phyloP scores from a whole-genome alignment of 1,139 yeast species.

The Ogataea hybrid region DNA sequence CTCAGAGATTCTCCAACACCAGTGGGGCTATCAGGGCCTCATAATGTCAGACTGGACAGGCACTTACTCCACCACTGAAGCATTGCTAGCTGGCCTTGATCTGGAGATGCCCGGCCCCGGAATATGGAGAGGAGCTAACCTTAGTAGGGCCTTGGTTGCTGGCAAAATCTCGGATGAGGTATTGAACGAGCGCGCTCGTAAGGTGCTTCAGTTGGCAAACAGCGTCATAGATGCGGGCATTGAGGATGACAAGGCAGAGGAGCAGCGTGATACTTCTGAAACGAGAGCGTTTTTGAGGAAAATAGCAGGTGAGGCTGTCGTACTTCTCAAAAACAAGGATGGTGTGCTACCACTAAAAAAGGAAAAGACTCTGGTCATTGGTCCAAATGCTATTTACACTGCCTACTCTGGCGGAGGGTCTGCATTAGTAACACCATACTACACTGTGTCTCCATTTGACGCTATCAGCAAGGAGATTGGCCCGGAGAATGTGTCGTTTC shows the following conservation, averaged over 20 bases:
- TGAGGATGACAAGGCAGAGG: conserved; percentile 38
- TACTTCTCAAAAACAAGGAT: conserved; percentile 46
- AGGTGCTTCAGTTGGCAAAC: conserved; percentile 46
- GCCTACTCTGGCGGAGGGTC: conserved; percentile 51
- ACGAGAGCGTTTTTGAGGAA: conserved; percentile 42
- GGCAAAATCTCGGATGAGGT: conserved; percentile 9
- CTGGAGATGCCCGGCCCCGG: conserved; percentile 57
- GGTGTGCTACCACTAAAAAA: conserved; percentile 41
- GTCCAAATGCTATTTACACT: conserved; percentile 45
- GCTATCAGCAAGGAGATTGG: conserved; percentile 9
- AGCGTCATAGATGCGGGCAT: conserved; percentile 42
- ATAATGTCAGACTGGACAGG: conserved; percentile 57
- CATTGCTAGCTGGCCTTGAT: conserved; percentile 28
- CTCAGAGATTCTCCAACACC: conserved; percentile 45
- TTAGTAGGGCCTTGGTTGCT: conserved; percentile 35
- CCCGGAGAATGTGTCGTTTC: conserved; percentile 26
- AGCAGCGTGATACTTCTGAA: conserved; percentile 40
- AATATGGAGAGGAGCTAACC: conserved; percentile 32
- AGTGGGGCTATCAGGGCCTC: conserved; percentile 54
- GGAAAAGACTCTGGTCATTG: conserved; percentile 45
- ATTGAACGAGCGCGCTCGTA: conserved; percentile 43
- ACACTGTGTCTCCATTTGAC: conserved; percentile 25
- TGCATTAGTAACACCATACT: conserved; percentile 44
- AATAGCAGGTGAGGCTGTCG: conserved; percentile 50
- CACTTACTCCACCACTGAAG: not conserved